Evolutionary conservation across 306 rosid genomes (phyloP), one percentile per base, ranked within the genome.

Genomic region (Senna tora): DNA sequence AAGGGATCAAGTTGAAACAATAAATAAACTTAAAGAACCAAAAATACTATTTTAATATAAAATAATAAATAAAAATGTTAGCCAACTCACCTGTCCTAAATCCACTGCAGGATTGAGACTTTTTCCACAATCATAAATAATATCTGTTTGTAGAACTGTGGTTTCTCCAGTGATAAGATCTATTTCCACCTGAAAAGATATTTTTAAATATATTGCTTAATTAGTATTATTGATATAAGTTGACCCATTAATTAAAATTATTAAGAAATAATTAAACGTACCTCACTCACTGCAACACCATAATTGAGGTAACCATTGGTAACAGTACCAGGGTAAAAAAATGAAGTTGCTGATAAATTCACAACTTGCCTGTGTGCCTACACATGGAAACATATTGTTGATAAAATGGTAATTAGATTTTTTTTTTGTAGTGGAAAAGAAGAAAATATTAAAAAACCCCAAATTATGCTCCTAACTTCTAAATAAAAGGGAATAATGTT

Each of bases 21-120:
- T 2, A 46, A 46, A 12, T 46, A 5, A 46, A 14, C 7, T 46
- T 46, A 14, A 5, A 4, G 19, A 13, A 46, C 2, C 19, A 14
- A 15, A 33, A n/a, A n/a, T n/a, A n/a, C n/a, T n/a, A n/a, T n/a
- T n/a, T n/a, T n/a, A n/a, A n/a, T n/a, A n/a, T n/a, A n/a, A n/a
- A n/a, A n/a, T n/a, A n/a, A n/a, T n/a, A 58, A 61, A 36, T 42
- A n/a, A 52, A 28, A 28, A 17, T 13, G 6, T 32, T 34, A 51
- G 55, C 32, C 51, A 10, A 17, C 53, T 55, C 63, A 90, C 98
- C 94, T 91, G 98, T 83, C 98, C 98, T 77, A 94, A 84, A 86
- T 94, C 97, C 65, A 94, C 96, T 9, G 97, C 97, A 53, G 97
- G 98, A 81, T 94, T 94, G 77, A 94, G 98, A 84, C 91, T 86